Evolutionary conservation across 176 grass and related monocot species (phyloP).

Genomic region (Eremochloa ophiuroides): DNA sequence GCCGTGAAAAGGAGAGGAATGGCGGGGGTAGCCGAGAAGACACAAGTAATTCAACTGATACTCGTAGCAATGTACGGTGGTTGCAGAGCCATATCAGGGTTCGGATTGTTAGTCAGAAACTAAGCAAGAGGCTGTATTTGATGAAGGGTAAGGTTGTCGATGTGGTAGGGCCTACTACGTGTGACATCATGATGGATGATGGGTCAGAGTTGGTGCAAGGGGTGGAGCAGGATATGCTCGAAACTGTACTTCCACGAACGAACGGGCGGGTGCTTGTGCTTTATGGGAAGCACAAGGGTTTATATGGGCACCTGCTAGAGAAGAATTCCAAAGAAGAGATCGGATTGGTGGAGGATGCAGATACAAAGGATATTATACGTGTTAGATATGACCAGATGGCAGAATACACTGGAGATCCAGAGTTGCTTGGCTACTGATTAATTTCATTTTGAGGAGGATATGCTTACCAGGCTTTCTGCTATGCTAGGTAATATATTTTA

Average conservation of each 20-base stretch:
- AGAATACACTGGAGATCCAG: slow-evolving; percentile 78
- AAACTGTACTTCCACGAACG: slow-evolving; percentile 79
- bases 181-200: slow-evolving; percentile 80
- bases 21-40: slow-evolving; percentile 28
- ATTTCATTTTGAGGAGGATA: background rate
- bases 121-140: slow-evolving; percentile 68
- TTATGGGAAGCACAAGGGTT: slow-evolving; percentile 74
- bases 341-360: slow-evolving; percentile 67
- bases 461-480: background rate
- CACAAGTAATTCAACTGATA: background rate
- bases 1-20: slow-evolving; percentile 36
- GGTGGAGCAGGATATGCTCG: slow-evolving; percentile 87
- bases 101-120: slow-evolving; percentile 72
- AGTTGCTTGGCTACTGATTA: slow-evolving; percentile 69
- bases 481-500: slow-evolving; percentile 28
- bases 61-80: slow-evolving; percentile 49
- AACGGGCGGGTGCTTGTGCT: slow-evolving; percentile 78
- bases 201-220: slow-evolving; percentile 66
- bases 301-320: slow-evolving; percentile 73
- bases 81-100: slow-evolving; percentile 86
- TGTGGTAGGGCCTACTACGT: slow-evolving; percentile 81
- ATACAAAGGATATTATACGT: slow-evolving; percentile 68
- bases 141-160: slow-evolving; percentile 79
- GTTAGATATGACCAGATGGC: slow-evolving; percentile 81
- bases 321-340: slow-evolving; percentile 58